A percentile compares a stretch with the other conserved stretches of the same genome.
Evolutionary conservation across 768 basidiomycete species (phyloP).

Genomic region (Lyophyllum decastes): DNA sequence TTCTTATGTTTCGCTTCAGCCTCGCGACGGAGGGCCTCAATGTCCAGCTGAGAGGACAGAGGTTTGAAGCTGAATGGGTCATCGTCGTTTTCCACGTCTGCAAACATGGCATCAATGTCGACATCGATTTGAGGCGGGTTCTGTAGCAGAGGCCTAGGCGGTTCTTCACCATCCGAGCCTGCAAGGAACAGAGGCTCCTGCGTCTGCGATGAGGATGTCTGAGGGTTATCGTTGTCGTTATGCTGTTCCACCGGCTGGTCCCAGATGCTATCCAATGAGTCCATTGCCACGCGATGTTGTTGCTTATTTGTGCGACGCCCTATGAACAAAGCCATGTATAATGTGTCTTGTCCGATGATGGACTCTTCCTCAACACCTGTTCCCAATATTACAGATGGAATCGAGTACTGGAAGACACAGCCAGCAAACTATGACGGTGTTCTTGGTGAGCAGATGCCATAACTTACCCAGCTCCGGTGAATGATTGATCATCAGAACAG

Average conservation of each 20-base stretch:
- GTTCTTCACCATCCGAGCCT: constrained; percentile 55
- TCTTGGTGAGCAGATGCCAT: constrained; percentile 49
- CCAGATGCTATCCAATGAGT: constrained; percentile 60
- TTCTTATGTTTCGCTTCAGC: constrained; percentile 51
- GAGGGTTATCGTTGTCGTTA: constrained; percentile 7
- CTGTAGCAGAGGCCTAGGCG: constrained; percentile 12
- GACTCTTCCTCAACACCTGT: constrained; percentile 23
- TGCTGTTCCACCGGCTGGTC: constrained; percentile 46
- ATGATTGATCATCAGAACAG: constrained; percentile 14
- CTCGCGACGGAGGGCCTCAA: constrained; percentile 53
- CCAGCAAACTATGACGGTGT: constrained; percentile 87
- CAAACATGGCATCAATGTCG: constrained; percentile 47
- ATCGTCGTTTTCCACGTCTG: constrained; percentile 37
- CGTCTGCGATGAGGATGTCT: constrained; percentile 26
- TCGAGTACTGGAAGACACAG: constrained; percentile 85
- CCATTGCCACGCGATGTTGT: constrained; percentile 46
- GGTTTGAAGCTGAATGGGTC: constrained; percentile 40
- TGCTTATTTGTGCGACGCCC: constrained; percentile 34
- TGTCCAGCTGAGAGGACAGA: constrained; percentile 52
- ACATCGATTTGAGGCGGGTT: constrained; percentile 51
- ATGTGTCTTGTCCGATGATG: constrained; percentile 11
- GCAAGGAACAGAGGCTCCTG: constrained; percentile 55
- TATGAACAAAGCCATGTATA: constrained; percentile 6
- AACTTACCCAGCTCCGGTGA: constrained; percentile 16
- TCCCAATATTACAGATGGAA: constrained; percentile 72